Conservation (phyloP, 176 grass and related monocot genomes). For the Rhynchospora pubera region DNA sequence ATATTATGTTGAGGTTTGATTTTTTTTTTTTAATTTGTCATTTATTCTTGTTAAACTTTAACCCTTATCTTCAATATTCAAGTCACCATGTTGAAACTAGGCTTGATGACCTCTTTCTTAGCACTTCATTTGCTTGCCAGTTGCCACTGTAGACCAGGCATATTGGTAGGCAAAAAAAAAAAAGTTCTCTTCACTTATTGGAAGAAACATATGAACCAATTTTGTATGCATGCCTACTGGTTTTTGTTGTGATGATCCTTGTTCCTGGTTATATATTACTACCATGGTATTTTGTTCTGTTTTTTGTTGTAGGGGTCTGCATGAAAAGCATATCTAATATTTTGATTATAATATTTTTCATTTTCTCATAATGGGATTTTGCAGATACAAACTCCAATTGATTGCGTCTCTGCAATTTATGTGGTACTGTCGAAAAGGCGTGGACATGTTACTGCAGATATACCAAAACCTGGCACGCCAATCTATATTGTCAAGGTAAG, state of each 20-base stretch:
- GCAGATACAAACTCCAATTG: constrained; percentile 98
- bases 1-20: constrained; percentile 89
- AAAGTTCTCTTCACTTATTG: neutral
- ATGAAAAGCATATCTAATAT: constrained; percentile 17
- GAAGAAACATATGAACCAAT: neutral
- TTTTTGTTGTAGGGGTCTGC: neutral
- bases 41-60: neutral
- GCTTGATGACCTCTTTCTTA: neutral
- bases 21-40: neutral
- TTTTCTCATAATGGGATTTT: constrained; percentile 23
- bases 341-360: constrained; percentile 15
- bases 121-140: neutral
- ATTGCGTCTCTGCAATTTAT: constrained; percentile 97
- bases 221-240: neutral
- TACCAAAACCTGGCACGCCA: constrained; percentile 90
- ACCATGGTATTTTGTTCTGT: neutral
- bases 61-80: neutral
- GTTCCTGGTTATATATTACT: neutral
- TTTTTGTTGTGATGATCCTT: neutral
- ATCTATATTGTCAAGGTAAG: constrained; percentile 85
- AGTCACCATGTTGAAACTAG: neutral
- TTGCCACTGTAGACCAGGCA: neutral
- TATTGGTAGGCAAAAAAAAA: neutral
- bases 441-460: constrained; percentile 93
- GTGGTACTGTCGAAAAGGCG: constrained; percentile 74